Evolutionary conservation across 352 stramenopile genomes (phyloP).

Genomic region (Globisporangium nunn): DNA sequence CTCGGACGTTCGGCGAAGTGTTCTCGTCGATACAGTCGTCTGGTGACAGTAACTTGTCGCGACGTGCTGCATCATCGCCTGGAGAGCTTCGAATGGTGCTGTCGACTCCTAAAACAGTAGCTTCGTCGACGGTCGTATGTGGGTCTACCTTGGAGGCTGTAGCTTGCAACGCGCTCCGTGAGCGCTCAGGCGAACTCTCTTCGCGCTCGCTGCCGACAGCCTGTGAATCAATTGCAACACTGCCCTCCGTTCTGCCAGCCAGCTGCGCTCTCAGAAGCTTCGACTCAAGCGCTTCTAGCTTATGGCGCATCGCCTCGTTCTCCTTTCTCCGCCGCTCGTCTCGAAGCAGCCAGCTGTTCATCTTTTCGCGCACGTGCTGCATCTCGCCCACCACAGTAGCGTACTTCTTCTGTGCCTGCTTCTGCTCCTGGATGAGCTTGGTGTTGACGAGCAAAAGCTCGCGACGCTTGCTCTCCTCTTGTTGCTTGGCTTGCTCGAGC

Average conservation of each 20-base stretch:
- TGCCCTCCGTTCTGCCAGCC: not conserved
- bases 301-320: conserved; percentile 13
- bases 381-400: conserved; percentile 18
- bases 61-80: not conserved
- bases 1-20: conserved; percentile 4
- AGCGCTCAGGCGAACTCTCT: not conserved
- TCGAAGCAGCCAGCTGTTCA: conserved; percentile 41
- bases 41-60: not conserved
- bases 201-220: not conserved
- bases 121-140: not conserved
- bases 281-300: conserved; percentile 15
- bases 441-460: conserved; percentile 60
- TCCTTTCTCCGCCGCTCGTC: conserved; percentile 43
- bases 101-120: not conserved
- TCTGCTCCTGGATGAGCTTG: conserved; percentile 59
- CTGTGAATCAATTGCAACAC: not conserved
- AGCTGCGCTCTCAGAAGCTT: not conserved
- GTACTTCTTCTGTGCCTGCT: conserved; percentile 42
- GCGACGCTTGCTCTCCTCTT: conserved; percentile 45
- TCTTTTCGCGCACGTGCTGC: conserved; percentile 35
- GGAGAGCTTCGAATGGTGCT: not conserved
- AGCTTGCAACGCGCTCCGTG: not conserved
- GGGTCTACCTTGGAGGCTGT: not conserved
- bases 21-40: conserved; percentile 2
- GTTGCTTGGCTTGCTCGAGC: conserved; percentile 33